These are phyloP conservation scores for Silene noctiflora DNA, from an alignment of 179 eudicot species.

Conservation along the genomic window DNA sequence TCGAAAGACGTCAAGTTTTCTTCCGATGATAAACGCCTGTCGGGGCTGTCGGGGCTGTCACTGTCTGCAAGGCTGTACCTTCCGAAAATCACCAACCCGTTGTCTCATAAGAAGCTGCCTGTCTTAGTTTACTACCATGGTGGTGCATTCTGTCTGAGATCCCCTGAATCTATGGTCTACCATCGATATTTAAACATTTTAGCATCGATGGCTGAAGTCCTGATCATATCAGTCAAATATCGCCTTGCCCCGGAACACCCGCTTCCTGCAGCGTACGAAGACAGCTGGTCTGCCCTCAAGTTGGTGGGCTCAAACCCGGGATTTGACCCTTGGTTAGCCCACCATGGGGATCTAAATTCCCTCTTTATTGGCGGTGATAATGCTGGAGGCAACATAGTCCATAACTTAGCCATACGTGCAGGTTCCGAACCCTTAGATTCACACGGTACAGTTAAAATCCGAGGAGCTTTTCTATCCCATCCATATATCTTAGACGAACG, in stretches of 20 bases:
- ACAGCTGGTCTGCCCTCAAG: slow-evolving; percentile 38
- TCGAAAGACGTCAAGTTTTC: slow-evolving; percentile 36
- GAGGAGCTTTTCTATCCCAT: slow-evolving; percentile 32
- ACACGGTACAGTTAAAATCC: slow-evolving; percentile 14
- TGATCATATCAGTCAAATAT: slow-evolving; percentile 44
- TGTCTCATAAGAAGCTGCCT: slow-evolving; percentile 29
- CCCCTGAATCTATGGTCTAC: slow-evolving; percentile 32
- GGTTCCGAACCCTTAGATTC: slow-evolving; percentile 24
- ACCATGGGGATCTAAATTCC: slow-evolving; percentile 33
- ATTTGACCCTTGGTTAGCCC: slow-evolving; percentile 40
- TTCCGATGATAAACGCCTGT: background rate
- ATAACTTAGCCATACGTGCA: slow-evolving; percentile 37
- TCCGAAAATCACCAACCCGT: slow-evolving; percentile 27
- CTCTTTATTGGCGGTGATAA: slow-evolving; percentile 44
- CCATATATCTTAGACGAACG: slow-evolving; percentile 36
- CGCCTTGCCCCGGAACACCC: slow-evolving; percentile 34
- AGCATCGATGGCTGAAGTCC: slow-evolving; percentile 26
- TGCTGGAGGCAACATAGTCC: slow-evolving; percentile 43
- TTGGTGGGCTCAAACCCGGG: slow-evolving; percentile 30
- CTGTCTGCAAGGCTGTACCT: slow-evolving; percentile 33
- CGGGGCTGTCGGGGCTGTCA: slow-evolving; percentile 9
- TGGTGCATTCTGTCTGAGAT: slow-evolving; percentile 45
- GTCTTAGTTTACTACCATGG: slow-evolving; percentile 45
- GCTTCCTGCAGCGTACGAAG: slow-evolving; percentile 37
- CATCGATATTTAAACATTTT: slow-evolving; percentile 36